Base-by-base conservation (phyloP, 257 asterid species). In the Coffea canephora region DNA sequence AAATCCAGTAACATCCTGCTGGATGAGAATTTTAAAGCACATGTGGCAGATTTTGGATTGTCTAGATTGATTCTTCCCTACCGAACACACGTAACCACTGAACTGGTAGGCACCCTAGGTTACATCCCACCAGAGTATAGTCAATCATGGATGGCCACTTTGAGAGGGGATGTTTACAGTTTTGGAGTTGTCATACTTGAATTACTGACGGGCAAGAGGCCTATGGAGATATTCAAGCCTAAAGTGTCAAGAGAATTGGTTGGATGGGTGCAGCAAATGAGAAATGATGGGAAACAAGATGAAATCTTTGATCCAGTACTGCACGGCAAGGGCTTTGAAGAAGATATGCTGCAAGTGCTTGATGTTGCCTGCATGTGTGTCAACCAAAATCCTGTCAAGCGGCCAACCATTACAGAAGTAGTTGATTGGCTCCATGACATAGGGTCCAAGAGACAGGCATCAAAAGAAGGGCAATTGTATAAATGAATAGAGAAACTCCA, bases 111-210 rank as follows among this genome's bases (percentile, higher is more conserved):
- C 46, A 95, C 99, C 55, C 87, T 93, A 6, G 99, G 99, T 31
- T 95, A 95, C 88, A 95, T 95, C 43, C 99, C 99, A 41, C 99
- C 99, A 1, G 99, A 95, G 82, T 95, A 95, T 84, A 94, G 97
- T 83, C 99, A 95, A 77, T 87, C 99, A 9, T 93, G 97, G 99
- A 87, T 92, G 83, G 97, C 99, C 73, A 95, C 97, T 43, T 87
- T 95, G 69, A 87, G 99, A 86, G 99, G 99, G 76, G 99, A 95
- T 81, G 78, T 95, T 68, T 95, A 93, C 82, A 95, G 99, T 78
- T 92, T 95, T 68, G 99, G 99, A 67, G 97, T 95, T 46, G 97
- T 95, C 52, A 79, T 95, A 93, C 96, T 95, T 23, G 99, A 95
- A 72, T 86, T 95, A 36, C 82, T 95, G 78, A 91, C 97, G 5